A percentile compares a stretch with the other conserved stretches of the same genome.
Conservation (phyloP, 352 stramenopile genomes). For the Globisporangium cederbergense region DNA sequence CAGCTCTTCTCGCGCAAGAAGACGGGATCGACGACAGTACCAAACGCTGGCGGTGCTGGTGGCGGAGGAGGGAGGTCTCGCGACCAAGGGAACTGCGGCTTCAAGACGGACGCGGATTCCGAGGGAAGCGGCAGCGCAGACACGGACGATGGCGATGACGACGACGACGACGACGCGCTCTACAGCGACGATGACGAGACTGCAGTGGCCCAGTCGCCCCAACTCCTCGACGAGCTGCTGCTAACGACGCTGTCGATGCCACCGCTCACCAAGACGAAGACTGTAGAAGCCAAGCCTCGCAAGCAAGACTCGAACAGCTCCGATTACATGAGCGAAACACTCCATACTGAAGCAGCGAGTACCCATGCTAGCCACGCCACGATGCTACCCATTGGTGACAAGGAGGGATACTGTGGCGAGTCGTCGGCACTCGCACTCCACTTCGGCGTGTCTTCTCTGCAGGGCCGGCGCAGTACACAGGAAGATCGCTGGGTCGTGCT, state of each 20-base stretch:
- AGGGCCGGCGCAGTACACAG: slow-evolving; percentile 67
- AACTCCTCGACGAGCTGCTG: slow-evolving; percentile 68
- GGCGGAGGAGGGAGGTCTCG: slow-evolving; percentile 23
- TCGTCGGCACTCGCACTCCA: slow-evolving; percentile 32
- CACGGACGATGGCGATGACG: slow-evolving; percentile 20
- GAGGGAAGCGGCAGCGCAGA: neutral
- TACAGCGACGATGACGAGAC: slow-evolving; percentile 65
- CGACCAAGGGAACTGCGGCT: slow-evolving; percentile 13
- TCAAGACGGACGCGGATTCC: slow-evolving; percentile 3
- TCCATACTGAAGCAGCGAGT: neutral
- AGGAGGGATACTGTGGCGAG: slow-evolving; percentile 37
- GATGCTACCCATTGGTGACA: slow-evolving; percentile 10
- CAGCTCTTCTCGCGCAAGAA: slow-evolving; percentile 69
- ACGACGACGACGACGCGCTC: slow-evolving; percentile 34
- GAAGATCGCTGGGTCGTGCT: slow-evolving; percentile 73
- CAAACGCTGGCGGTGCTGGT: neutral
- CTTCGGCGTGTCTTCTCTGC: slow-evolving; percentile 49
- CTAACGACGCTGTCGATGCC: slow-evolving; percentile 76
- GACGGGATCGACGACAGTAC: slow-evolving; percentile 21
- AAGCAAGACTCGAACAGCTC: neutral
- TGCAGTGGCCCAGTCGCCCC: slow-evolving; percentile 56
- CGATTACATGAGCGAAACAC: neutral
- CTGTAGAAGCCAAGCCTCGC: neutral
- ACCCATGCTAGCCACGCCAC: neutral
- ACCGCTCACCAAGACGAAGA: slow-evolving; percentile 32